These are phyloP conservation scores for Leishmania turanica DNA, from an alignment of 208 protist genomes.

Conservation along the genomic window DNA sequence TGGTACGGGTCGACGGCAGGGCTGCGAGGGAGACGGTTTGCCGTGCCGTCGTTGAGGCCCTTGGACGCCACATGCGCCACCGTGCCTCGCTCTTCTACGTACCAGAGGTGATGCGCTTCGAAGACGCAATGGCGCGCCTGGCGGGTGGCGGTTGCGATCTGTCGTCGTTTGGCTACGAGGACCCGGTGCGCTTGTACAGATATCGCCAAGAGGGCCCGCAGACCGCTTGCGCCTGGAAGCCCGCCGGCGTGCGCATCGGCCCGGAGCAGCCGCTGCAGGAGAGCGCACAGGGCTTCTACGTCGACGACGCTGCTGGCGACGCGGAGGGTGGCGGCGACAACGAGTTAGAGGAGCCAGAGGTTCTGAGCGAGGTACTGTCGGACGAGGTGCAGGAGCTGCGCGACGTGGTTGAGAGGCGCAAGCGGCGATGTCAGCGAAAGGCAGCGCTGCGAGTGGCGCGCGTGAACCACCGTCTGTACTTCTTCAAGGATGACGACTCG, in stretches of 20 bases:
- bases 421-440: slow-evolving; percentile 29
- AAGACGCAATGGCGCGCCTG: slow-evolving; percentile 51
- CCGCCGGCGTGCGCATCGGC: slow-evolving; percentile 25
- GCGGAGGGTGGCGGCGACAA: slow-evolving; percentile 25
- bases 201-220: slow-evolving; percentile 43
- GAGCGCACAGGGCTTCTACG: slow-evolving; percentile 2
- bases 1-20: slow-evolving; percentile 64
- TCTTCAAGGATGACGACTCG: slow-evolving; percentile 68
- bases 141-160: slow-evolving; percentile 44
- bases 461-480: slow-evolving; percentile 69
- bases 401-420: slow-evolving; percentile 35
- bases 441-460: slow-evolving; percentile 49
- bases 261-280: slow-evolving; percentile 6
- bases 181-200: slow-evolving; percentile 74
- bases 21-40: slow-evolving; percentile 58
- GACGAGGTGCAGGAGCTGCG: slow-evolving; percentile 82
- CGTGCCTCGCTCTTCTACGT: slow-evolving; percentile 82
- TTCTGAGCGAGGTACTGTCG: slow-evolving; percentile 65
- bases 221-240: slow-evolving; percentile 54
- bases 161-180: slow-evolving; percentile 65
- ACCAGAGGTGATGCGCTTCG: slow-evolving; percentile 65
- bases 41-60: slow-evolving; percentile 41
- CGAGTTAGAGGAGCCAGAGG: slow-evolving; percentile 53
- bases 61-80: slow-evolving; percentile 58
- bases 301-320: not conserved